Evolutionary conservation across 495 filamentous ascomycete genomes (phyloP), one percentile per base, ranked within the genome.

Genomic region (Podospora appendiculata): DNA sequence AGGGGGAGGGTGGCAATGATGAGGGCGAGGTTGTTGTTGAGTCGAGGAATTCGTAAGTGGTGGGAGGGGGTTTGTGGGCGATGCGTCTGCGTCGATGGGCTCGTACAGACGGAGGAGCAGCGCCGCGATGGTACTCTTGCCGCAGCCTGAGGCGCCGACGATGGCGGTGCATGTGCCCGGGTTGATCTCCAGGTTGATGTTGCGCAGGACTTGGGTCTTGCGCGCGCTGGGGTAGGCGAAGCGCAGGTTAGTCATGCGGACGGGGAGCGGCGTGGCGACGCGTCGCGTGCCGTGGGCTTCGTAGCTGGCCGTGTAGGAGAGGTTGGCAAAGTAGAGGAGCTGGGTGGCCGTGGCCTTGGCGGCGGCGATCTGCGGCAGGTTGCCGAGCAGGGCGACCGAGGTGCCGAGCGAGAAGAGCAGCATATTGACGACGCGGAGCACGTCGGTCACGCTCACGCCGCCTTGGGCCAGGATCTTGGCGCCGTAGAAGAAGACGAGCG

Each of bases 401-500:
- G 85, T 88, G n/a, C 81, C 77, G 16, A 92, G 72, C 51, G 86
- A 84, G 63, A 96, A 87, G 13, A 96, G 76, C 10, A 98, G 76
- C 50, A 95, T 76, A n/a, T 87, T 86, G 50, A 93, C 82, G 3
- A 90, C 84, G 48, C 82, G 76, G 48, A 96, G 62, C 39, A 94
- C 79, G 14, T 79, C 72, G 1, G 79, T 68, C 1, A 85, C 66
- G 2, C 55, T 65, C 64, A 32, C 69, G 61, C 55, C 69, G 2
- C 71, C 61, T 8, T 61, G 63, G 6, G 72, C 69, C 36, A 83
- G 77, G 8, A 95, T 70, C 4, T 79, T 65, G 0, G 87, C 78
- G 5, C 88, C 89, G 63, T 88, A 93, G 67, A 85, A 95, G 64
- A 94, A 93, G 14, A 95, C 79, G 17, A 95, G 64, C 0, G 90